Evolutionary conservation across 2,329 filamentous ascomycete species (phyloP), one percentile per base, ranked within the genome.

Genomic region (Curvularia lunata): DNA sequence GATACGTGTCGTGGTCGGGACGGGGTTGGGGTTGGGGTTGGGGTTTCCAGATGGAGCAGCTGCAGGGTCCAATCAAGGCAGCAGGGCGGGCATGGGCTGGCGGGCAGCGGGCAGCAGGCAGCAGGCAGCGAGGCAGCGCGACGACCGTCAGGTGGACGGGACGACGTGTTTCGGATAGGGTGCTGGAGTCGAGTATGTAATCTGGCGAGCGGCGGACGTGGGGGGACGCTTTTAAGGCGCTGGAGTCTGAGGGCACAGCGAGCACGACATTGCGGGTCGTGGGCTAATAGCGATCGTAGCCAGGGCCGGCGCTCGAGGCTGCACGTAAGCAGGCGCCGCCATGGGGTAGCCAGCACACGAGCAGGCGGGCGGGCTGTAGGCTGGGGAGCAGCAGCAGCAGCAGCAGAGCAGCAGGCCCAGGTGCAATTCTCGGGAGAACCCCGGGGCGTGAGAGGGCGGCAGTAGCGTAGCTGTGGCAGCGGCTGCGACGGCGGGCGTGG

Each of bases 21-120:
- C 32, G 16, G 32, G 32, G 41, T 42, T 42, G 40, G 40, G 23
- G 23, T 25, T 30, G 27, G 9, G 27, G 27, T 30, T 10, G 27
- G 53, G 38, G 45, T 60, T 48, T 30, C 61, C 62, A 50, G 43
- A 45, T 59, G 62, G 63, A 59, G 64, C 65, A 54, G 59, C 66
- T 70, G 65, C 69, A 71, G 67, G 69, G 69, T 70, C 69, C 65
- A 69, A 65, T 66, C 45, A 61, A 63, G 56, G 50, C 58, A 59
- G 52, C 27, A 32, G 45, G 48, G 23, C 43, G 21, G 43, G 43
- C 21, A 27, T 43, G 41, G 41, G 41, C 41, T 5, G 21, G 41
- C 13, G 41, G 12, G 32, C 10, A 34, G n/a, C n/a, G n/a, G n/a
- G n/a, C 12, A 9, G 12, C 30, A 34, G 30, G 30, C 30, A 16